Percentiles rank a stretch among this genome's conserved stretches.
Evolutionary conservation across 257 asterid species (phyloP).

Genomic region (Jacaranda copaia): DNA sequence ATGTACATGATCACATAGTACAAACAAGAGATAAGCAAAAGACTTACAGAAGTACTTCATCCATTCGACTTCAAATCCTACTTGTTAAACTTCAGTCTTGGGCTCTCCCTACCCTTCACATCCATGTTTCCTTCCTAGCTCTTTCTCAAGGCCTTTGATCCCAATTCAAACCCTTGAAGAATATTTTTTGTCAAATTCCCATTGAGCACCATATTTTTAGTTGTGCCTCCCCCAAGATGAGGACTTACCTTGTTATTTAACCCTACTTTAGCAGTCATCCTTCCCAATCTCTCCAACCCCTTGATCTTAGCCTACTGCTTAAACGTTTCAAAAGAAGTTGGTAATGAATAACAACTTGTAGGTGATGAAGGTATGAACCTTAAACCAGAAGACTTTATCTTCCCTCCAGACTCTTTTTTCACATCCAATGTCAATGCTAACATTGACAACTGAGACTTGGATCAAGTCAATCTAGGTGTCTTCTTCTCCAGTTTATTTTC

Average conservation of each 20-base stretch:
- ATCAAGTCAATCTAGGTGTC: conserved; percentile 63
- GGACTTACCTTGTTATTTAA: conserved; percentile 63
- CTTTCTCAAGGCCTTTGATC: conserved; percentile 91
- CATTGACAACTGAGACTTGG: conserved; percentile 86
- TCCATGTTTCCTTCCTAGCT: conserved; percentile 99
- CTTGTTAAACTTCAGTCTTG: conserved; percentile 68
- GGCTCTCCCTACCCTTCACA: conserved; percentile 80
- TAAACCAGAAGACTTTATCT: conserved; percentile 69
- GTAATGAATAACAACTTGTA: conserved; percentile 91
- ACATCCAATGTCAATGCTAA: conserved; percentile 62
- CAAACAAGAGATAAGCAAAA: not conserved
- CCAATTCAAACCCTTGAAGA: conserved; percentile 76
- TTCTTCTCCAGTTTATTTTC: conserved; percentile 64
- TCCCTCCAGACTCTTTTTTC: conserved; percentile 65
- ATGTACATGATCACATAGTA: conserved; percentile 3
- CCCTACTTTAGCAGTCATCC: conserved; percentile 55
- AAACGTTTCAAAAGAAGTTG: conserved; percentile 92
- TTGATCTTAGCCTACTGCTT: conserved; percentile 78
- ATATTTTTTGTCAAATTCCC: conserved; percentile 69
- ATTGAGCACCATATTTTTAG: conserved; percentile 50
- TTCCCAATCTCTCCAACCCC: conserved; percentile 78
- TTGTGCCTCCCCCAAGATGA: conserved; percentile 51
- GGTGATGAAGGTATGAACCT: conserved; percentile 96
- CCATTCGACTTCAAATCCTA: conserved; percentile 67
- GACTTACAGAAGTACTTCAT: conserved; percentile 80